A percentile compares a stretch with the other conserved stretches of the same genome.
Evolutionary conservation across 805 yeast species (phyloP).

Genomic region (Grigorovia jiainica): DNA sequence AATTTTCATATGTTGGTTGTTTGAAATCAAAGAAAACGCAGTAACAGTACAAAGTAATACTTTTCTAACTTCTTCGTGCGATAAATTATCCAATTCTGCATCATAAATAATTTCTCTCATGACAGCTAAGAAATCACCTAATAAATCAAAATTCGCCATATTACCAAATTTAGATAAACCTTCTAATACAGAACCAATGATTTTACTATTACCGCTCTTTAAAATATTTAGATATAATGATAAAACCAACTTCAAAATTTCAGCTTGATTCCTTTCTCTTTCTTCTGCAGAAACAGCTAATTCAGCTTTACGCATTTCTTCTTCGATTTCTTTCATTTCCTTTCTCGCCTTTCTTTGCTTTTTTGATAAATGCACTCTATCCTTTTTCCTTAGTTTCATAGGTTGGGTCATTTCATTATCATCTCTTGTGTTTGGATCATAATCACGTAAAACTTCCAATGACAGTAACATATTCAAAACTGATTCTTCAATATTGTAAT

Average conservation of each 20-base stretch:
- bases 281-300: slow-evolving; percentile 80
- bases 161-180: slow-evolving; percentile 87
- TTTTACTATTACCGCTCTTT: slow-evolving; percentile 47
- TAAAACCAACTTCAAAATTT: slow-evolving; percentile 64
- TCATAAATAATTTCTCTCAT: slow-evolving; percentile 68
- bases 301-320: slow-evolving; percentile 82
- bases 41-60: slow-evolving; percentile 77
- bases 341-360: slow-evolving; percentile 81
- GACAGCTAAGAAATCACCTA: slow-evolving; percentile 89
- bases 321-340: slow-evolving; percentile 79
- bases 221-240: slow-evolving; percentile 70
- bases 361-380: slow-evolving; percentile 84
- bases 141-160: slow-evolving; percentile 82
- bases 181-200: slow-evolving; percentile 83
- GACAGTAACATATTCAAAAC: slow-evolving; percentile 67
- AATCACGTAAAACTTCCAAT: slow-evolving; percentile 55
- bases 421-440: slow-evolving; percentile 52
- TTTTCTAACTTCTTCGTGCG: slow-evolving; percentile 52
- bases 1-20: slow-evolving; percentile 62
- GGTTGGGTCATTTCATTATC: slow-evolving; percentile 33
- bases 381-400: slow-evolving; percentile 65
- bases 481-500: slow-evolving; percentile 74
- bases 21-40: slow-evolving; percentile 75
- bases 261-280: slow-evolving; percentile 76
- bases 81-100: slow-evolving; percentile 37